Evolutionary conservation across 345 rosid species (phyloP).

Genomic region (Dipteronia dyeriana): DNA sequence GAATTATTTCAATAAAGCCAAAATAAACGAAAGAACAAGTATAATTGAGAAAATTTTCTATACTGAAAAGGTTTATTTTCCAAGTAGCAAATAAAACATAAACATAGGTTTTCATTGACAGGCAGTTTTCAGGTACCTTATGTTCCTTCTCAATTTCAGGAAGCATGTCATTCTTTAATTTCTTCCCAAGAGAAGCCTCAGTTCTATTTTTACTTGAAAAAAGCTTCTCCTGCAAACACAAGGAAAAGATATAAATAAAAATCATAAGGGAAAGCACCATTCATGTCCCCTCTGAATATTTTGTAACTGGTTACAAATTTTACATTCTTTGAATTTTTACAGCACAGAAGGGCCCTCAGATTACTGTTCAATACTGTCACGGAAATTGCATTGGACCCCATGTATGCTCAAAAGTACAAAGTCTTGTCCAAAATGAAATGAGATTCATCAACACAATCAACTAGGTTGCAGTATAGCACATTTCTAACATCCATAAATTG

Average conservation of each 20-base stretch:
- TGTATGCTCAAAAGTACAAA: not conserved
- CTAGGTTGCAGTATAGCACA: not conserved
- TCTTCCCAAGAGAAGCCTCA: slow-evolving; percentile 88
- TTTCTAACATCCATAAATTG: too few species aligned
- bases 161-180: slow-evolving; percentile 86
- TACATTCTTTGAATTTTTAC: not conserved
- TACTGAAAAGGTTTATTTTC: not conserved
- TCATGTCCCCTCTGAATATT: not conserved
- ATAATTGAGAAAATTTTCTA: not conserved
- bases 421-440: not conserved
- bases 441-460: not conserved
- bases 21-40: not conserved
- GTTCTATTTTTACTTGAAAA: slow-evolving; percentile 81
- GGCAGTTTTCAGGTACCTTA: slow-evolving; percentile 56
- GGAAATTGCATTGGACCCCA: not conserved
- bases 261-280: not conserved
- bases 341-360: not conserved
- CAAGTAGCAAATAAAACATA: not conserved
- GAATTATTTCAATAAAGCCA: slow-evolving; percentile 5
- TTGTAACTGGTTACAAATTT: not conserved
- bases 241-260: not conserved
- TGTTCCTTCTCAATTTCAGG: slow-evolving; percentile 96
- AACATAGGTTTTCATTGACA: not conserved
- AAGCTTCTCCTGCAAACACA: slow-evolving; percentile 81
- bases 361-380: not conserved